A percentile compares a stretch with the other conserved stretches of the same genome.
Conservation (phyloP, 495 filamentous ascomycete genomes). For the Hypoxylon fuscum region DNA sequence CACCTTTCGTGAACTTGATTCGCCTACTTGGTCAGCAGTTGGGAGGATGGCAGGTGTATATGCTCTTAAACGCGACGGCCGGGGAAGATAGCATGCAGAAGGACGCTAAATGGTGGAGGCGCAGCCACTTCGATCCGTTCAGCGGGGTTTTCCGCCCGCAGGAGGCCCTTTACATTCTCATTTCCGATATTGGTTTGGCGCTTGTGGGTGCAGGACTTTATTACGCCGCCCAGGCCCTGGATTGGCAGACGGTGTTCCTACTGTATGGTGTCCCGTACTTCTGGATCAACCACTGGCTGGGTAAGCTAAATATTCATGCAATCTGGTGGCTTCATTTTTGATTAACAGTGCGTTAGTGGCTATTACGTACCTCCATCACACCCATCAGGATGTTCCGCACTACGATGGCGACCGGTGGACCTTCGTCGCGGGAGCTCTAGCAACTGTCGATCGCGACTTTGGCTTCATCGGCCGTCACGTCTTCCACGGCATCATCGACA, state of each 20-base stretch:
- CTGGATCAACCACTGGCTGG: slow-evolving; percentile 70
- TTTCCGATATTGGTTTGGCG: slow-evolving; percentile 67
- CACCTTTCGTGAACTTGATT: slow-evolving; percentile 61
- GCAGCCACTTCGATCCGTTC: slow-evolving; percentile 55
- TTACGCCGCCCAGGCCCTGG: slow-evolving; percentile 55
- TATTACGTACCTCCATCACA: slow-evolving; percentile 74
- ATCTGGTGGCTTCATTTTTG: neutral
- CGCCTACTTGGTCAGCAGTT: slow-evolving; percentile 62
- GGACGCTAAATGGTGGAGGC: slow-evolving; percentile 69
- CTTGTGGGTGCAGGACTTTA: slow-evolving; percentile 56
- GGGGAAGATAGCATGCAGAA: slow-evolving; percentile 55
- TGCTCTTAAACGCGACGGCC: slow-evolving; percentile 64
- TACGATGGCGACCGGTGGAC: slow-evolving; percentile 67
- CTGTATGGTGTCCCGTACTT: slow-evolving; percentile 65
- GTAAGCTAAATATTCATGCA: slow-evolving; percentile 37
- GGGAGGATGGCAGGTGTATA: slow-evolving; percentile 65
- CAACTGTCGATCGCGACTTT: slow-evolving; percentile 70
- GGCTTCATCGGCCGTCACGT: slow-evolving; percentile 70
- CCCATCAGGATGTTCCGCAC: slow-evolving; percentile 66
- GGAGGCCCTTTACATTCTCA: slow-evolving; percentile 63
- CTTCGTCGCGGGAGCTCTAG: slow-evolving; percentile 68
- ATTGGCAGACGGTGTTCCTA: slow-evolving; percentile 59
- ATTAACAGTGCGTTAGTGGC: slow-evolving; percentile 48
- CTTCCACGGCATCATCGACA: slow-evolving; percentile 73
- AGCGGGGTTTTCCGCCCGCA: slow-evolving; percentile 66